Conservation (phyloP, 176 grass and related monocot species). For the Eragrostis nindensis region DNA sequence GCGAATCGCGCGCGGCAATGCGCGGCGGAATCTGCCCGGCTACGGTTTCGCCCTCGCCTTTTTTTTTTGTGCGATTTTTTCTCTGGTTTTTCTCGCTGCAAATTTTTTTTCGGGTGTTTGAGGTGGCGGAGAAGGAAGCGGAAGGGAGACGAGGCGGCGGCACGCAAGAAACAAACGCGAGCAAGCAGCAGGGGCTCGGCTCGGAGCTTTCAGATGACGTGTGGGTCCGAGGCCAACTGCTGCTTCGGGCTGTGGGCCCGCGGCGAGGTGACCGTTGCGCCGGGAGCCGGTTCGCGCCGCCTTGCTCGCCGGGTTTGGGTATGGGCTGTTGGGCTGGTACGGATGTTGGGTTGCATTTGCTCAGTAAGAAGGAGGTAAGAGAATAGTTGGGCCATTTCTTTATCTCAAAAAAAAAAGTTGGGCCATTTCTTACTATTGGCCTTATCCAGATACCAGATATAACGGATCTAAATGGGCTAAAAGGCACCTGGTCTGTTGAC, state of each 20-base stretch:
- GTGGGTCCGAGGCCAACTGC: neutral
- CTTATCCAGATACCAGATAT: too few relatives aligned
- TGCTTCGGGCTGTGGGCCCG: neutral
- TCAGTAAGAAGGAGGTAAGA: too few relatives aligned
- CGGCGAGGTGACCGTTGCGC: slow-evolving; percentile 5
- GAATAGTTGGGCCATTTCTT: too few relatives aligned
- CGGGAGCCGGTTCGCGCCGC: neutral
- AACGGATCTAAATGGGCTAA: too few relatives aligned
- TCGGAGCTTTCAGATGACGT: neutral
- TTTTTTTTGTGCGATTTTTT: too few relatives aligned
- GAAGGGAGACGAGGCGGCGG: neutral
- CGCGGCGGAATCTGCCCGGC: slow-evolving; percentile 33
- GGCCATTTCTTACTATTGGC: too few relatives aligned
- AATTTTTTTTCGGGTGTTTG: slow-evolving; percentile 30
- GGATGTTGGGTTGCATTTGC: too few relatives aligned
- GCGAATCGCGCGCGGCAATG: slow-evolving; percentile 32
- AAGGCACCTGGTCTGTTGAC: too few relatives aligned
- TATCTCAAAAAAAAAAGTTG: too few relatives aligned
- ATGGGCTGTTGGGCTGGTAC: too few relatives aligned
- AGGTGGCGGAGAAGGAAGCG: slow-evolving; percentile 37
- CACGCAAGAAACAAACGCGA: neutral
- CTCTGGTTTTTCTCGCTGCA: slow-evolving; percentile 5
- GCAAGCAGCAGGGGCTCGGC: neutral
- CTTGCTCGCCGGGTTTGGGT: neutral
- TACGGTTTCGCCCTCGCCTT: slow-evolving; percentile 37